Evolutionary conservation across 768 basidiomycete genomes (phyloP).

Genomic region (Clitopilus hobsonii): DNA sequence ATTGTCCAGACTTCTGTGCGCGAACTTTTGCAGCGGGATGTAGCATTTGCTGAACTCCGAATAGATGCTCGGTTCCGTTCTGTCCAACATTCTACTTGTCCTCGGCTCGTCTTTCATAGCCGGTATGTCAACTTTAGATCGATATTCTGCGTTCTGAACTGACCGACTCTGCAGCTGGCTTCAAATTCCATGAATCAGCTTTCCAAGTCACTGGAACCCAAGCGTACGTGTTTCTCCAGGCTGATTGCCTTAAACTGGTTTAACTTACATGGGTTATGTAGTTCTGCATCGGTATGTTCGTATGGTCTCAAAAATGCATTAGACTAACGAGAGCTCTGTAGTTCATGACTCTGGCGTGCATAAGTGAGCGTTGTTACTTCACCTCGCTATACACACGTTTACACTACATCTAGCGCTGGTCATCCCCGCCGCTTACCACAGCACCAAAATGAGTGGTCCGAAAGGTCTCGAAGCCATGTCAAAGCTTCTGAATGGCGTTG

Average conservation of each 20-base stretch:
- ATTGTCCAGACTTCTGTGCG: slow-evolving; percentile 89
- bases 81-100: slow-evolving; percentile 88
- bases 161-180: slow-evolving; percentile 46
- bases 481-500: background rate
- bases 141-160: slow-evolving; percentile 1
- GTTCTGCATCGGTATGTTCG: slow-evolving; percentile 42
- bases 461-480: slow-evolving; percentile 8
- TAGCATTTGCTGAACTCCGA: background rate
- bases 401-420: slow-evolving; percentile 53
- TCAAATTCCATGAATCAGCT: slow-evolving; percentile 56
- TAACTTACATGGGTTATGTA: too few relatives aligned
- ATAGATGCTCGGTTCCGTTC: slow-evolving; percentile 85
- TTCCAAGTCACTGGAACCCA: slow-evolving; percentile 88
- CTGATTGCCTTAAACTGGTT: slow-evolving; percentile 2
- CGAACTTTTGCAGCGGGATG: background rate
- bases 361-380: slow-evolving; percentile 47
- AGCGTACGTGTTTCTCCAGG: slow-evolving; percentile 45
- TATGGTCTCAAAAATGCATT: background rate
- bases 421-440: slow-evolving; percentile 84
- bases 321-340: slow-evolving; percentile 20
- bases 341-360: slow-evolving; percentile 84
- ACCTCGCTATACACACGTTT: slow-evolving; percentile 2
- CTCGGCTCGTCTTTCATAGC: slow-evolving; percentile 90
- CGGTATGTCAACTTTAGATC: slow-evolving; percentile 32
- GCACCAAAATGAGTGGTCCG: slow-evolving; percentile 24